These are phyloP conservation scores for Didymella arachidicola DNA, from an alignment of 2,329 filamentous ascomycete genomes.

Conservation along the genomic window DNA sequence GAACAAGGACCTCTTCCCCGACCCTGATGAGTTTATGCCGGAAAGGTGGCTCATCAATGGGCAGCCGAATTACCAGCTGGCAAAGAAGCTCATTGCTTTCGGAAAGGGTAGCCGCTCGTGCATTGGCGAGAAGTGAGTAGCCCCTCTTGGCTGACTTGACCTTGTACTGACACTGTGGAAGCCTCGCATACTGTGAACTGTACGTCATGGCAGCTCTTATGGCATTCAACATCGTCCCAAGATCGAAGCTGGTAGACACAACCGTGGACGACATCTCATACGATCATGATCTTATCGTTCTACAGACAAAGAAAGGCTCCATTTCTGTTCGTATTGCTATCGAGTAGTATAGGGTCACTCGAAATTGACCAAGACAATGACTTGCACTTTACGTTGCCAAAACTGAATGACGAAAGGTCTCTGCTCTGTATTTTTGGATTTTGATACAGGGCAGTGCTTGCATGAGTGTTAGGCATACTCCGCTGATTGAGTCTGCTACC, in stretches of 20 bases:
- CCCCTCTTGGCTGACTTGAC: neutral
- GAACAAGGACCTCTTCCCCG: conserved; percentile 44
- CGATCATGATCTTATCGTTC: conserved; percentile 37
- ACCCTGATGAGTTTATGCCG: conserved; percentile 40
- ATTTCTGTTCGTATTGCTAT: conserved; percentile 36
- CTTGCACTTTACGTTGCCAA: too few species aligned
- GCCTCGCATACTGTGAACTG: conserved; percentile 37
- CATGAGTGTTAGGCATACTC: neutral
- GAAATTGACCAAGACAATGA: neutral
- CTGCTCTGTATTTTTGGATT: neutral
- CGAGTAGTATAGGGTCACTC: conserved; percentile 20
- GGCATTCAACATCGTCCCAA: conserved; percentile 31
- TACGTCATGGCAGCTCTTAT: conserved; percentile 37
- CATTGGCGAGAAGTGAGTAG: conserved; percentile 42
- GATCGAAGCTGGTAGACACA: conserved; percentile 35
- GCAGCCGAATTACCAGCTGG: conserved; percentile 29
- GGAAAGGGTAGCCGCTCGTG: conserved; percentile 42
- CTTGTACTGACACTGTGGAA: conserved; percentile 3
- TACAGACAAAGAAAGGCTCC: conserved; percentile 37
- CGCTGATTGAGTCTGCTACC: neutral
- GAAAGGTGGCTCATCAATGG: conserved; percentile 46
- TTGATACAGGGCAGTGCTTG: too few species aligned
- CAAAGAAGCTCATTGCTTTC: conserved; percentile 38
- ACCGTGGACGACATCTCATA: conserved; percentile 35
- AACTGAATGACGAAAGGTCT: neutral